These are phyloP conservation scores for Ophiostoma montium DNA, from an alignment of 2,329 filamentous ascomycete genomes.

Conservation along the genomic window DNA sequence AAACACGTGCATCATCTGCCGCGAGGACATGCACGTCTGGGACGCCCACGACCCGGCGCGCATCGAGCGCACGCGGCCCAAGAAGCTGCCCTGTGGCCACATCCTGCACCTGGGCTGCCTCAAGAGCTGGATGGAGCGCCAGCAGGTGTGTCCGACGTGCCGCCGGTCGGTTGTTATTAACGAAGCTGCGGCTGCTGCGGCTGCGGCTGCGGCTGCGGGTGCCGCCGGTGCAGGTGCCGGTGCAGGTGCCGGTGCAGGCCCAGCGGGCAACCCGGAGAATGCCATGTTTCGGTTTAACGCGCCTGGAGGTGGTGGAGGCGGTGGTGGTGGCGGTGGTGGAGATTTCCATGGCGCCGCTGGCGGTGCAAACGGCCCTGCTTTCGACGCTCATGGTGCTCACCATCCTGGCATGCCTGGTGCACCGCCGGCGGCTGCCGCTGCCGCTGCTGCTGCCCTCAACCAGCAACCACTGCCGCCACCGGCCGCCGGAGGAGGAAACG, in stretches of 20 bases:
- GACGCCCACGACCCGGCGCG: slow-evolving; percentile 46
- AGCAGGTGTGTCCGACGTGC: slow-evolving; percentile 95
- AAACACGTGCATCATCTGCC: slow-evolving; percentile 93
- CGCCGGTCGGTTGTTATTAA: slow-evolving; percentile 64
- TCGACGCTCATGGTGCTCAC: not conserved
- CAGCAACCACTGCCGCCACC: slow-evolving; percentile 14
- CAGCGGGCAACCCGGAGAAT: not conserved
- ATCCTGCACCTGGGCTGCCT: slow-evolving; percentile 90
- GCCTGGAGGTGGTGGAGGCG: not conserved
- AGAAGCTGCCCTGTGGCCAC: slow-evolving; percentile 93
- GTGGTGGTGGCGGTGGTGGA: not conserved
- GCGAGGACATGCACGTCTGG: slow-evolving; percentile 89
- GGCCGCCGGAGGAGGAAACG: slow-evolving; percentile 17
- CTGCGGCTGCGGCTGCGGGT: slow-evolving; percentile 6
- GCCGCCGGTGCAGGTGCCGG: not conserved
- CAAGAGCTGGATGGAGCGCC: slow-evolving; percentile 91
- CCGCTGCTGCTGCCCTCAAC: slow-evolving; percentile 19
- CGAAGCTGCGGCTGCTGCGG: slow-evolving; percentile 10
- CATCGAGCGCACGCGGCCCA: slow-evolving; percentile 74
- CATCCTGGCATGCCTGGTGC: slow-evolving; percentile 3
- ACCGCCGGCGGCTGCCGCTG: slow-evolving; percentile 11
- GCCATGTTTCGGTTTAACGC: too few relatives aligned
- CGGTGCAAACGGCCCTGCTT: not conserved
- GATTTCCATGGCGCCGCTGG: too few relatives aligned
- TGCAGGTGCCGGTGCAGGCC: not conserved